Percentiles rank a stretch among this genome's conserved stretches.
Conservation (phyloP, 805 yeast genomes). For the Candida andamanensis region DNA sequence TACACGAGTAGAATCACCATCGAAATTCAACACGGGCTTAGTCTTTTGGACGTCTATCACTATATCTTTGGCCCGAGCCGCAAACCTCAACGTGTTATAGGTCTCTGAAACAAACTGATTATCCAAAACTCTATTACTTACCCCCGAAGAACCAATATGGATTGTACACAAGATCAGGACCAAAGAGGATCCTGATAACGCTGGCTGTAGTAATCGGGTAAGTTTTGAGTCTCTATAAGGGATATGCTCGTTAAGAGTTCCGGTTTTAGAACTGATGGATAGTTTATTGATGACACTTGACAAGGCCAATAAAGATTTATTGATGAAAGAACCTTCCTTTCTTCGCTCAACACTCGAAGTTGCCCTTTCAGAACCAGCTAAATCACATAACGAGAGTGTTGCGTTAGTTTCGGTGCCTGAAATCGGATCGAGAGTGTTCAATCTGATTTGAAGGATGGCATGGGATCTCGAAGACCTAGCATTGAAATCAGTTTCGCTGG, state of each 20-base stretch:
- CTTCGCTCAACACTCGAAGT: slow-evolving; percentile 69
- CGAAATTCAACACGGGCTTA: slow-evolving; percentile 32
- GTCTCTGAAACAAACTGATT: slow-evolving; percentile 67
- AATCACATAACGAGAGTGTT: slow-evolving; percentile 81
- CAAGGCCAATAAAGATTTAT: slow-evolving; percentile 82
- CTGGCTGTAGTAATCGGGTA: slow-evolving; percentile 86
- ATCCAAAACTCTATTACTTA: slow-evolving; percentile 12
- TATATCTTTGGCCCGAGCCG: slow-evolving; percentile 88
- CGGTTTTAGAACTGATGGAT: slow-evolving; percentile 36
- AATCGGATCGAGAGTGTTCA: slow-evolving; percentile 40
- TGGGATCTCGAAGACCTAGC: slow-evolving; percentile 87
- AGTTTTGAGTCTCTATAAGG: slow-evolving; percentile 93
- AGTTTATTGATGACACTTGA: slow-evolving; percentile 89
- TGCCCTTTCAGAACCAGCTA: slow-evolving; percentile 96
- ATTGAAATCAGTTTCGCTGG: slow-evolving; percentile 88
- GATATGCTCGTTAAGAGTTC: slow-evolving; percentile 50
- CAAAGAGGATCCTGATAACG: slow-evolving; percentile 79
- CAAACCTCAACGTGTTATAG: slow-evolving; percentile 81
- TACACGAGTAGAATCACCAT: slow-evolving; percentile 26
- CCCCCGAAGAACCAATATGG: slow-evolving; percentile 46
- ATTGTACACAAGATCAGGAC: slow-evolving; percentile 86
- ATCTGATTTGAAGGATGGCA: slow-evolving; percentile 71
- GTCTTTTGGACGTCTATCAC: slow-evolving; percentile 59
- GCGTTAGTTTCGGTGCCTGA: slow-evolving; percentile 42
- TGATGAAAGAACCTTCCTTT: slow-evolving; percentile 90